These are phyloP conservation scores for Fraxinus americana DNA, from an alignment of 257 asterid genomes.

Conservation along the genomic window DNA sequence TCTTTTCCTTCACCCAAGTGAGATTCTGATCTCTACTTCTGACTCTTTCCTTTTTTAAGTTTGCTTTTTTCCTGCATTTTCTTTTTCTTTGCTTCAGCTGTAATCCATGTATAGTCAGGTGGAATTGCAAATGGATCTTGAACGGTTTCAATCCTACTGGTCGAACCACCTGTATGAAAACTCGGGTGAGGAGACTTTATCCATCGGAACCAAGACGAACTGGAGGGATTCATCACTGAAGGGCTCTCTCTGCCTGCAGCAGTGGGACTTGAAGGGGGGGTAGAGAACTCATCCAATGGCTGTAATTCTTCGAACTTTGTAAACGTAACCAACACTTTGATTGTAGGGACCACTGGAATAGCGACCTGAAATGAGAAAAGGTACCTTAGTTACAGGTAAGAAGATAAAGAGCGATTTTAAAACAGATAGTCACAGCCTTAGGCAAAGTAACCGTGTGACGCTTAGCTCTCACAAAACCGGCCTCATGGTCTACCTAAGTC, in stretches of 20 bases:
- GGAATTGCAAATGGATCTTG: conserved; percentile 88
- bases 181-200: conserved; percentile 68
- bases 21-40: conserved; percentile 31
- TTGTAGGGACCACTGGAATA: conserved; percentile 90
- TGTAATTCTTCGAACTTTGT: conserved; percentile 87
- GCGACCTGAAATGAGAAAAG: conserved; percentile 65
- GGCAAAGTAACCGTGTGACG: not conserved
- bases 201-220: conserved; percentile 95
- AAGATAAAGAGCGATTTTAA: not conserved
- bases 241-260: conserved; percentile 61
- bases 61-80: conserved; percentile 86
- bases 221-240: conserved; percentile 45
- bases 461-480: not conserved
- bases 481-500: not conserved
- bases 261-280: conserved; percentile 89
- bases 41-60: conserved; percentile 63
- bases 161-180: conserved; percentile 53
- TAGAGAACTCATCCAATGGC: conserved; percentile 83
- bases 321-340: conserved; percentile 87
- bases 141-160: conserved; percentile 64
- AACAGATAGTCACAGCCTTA: not conserved
- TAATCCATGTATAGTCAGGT: conserved; percentile 74
- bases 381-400: not conserved
- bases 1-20: not conserved
- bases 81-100: conserved; percentile 89